These are phyloP conservation scores for Talinum fruticosum DNA, from an alignment of 148 eudicot species.

Conservation along the genomic window DNA sequence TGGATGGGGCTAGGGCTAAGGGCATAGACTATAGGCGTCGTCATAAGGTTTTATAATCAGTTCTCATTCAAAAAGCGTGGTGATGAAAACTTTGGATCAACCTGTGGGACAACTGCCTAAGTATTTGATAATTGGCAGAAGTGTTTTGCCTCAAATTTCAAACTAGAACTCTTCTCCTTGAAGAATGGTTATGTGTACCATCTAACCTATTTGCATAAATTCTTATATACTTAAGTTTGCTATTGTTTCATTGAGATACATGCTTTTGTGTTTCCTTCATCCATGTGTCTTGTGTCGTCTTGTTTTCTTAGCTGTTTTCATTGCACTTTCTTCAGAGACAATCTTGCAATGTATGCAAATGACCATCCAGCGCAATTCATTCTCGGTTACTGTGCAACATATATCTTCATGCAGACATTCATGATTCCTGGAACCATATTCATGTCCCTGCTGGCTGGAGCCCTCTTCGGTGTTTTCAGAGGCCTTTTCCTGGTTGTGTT, in stretches of 20 bases:
- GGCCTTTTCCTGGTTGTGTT: slow-evolving; percentile 87
- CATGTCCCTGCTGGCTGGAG: slow-evolving; percentile 97
- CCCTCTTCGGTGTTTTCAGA: slow-evolving; percentile 85
- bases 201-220: no score
- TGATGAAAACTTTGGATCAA: background rate
- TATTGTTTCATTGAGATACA: background rate
- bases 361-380: slow-evolving; percentile 84
- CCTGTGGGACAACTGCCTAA: background rate
- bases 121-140: background rate
- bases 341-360: slow-evolving; percentile 69
- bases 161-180: no score
- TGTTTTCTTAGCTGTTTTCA: slow-evolving; percentile 13
- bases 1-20: no score
- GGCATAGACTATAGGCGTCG: no score
- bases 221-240: background rate
- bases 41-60: no score
- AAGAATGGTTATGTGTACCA: no score
- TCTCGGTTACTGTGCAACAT: slow-evolving; percentile 89
- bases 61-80: background rate
- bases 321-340: slow-evolving; percentile 58
- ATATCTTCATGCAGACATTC: slow-evolving; percentile 99
- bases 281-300: background rate
- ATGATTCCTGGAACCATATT: slow-evolving; percentile 99
- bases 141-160: no score
- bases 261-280: background rate